Percentiles rank a stretch among this genome's conserved stretches.
These are phyloP conservation scores for Zizania latifolia DNA, from an alignment of 176 grass and related monocot species.

Conservation along the genomic window DNA sequence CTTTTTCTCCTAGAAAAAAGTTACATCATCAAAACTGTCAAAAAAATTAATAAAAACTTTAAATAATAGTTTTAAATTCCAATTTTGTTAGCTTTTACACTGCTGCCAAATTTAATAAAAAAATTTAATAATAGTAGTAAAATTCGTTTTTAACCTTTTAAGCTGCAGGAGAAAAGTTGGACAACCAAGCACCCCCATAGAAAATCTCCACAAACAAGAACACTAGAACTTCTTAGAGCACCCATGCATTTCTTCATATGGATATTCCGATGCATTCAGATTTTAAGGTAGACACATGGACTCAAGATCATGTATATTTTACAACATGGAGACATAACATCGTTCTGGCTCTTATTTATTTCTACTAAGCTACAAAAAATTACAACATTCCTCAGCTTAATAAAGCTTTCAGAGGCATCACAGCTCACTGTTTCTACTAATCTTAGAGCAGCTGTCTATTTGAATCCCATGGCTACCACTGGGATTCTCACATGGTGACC, in stretches of 20 bases:
- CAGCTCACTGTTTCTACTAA: not conserved
- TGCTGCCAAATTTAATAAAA: too few species aligned
- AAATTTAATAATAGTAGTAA: too few species aligned
- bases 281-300: not conserved
- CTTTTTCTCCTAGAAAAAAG: too few species aligned
- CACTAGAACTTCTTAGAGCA: too few species aligned
- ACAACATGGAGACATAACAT: slow-evolving; percentile 20
- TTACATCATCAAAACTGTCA: too few species aligned
- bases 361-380: slow-evolving; percentile 56
- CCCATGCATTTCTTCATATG: too few species aligned
- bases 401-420: not conserved
- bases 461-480: slow-evolving; percentile 76
- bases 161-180: too few species aligned
- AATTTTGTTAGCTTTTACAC: too few species aligned
- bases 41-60: too few species aligned
- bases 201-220: not conserved
- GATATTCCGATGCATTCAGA: not conserved
- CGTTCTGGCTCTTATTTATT: slow-evolving; percentile 25
- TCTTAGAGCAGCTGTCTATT: slow-evolving; percentile 26
- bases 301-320: slow-evolving; percentile 2
- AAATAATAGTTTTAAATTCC: too few species aligned
- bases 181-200: too few species aligned
- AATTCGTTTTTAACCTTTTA: too few species aligned
- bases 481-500: slow-evolving; percentile 84
- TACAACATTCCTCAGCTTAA: slow-evolving; percentile 31